Percentiles rank a stretch among this genome's conserved stretches.
phyloP scores from a whole-genome alignment of 257 asterid genomes.

The Anisodus tanguticus region DNA sequence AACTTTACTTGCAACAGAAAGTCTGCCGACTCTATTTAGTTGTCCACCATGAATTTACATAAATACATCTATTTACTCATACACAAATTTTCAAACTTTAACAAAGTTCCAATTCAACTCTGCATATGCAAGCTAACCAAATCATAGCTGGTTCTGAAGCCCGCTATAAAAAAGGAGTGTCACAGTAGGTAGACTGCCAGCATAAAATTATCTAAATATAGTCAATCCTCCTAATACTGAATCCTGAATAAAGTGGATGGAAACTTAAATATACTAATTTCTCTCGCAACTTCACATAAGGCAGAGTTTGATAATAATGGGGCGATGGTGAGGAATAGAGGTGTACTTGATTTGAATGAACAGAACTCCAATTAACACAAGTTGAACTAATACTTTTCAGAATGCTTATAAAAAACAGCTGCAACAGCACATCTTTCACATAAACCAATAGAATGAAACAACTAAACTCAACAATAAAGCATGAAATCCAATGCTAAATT shows the following conservation, averaged over 20 bases:
- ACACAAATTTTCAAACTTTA: neutral
- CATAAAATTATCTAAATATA: neutral
- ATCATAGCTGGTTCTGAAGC: neutral
- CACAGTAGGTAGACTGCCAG: neutral
- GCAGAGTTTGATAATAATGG: neutral
- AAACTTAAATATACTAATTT: neutral
- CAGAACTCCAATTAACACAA: neutral
- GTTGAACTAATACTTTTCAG: neutral
- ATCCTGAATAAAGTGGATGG: neutral
- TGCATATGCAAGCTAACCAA: neutral
- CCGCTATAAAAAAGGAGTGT: neutral
- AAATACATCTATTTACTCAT: neutral
- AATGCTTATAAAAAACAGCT: neutral
- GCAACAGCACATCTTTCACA: conserved; percentile 6
- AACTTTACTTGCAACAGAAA: neutral
- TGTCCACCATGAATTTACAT: neutral
- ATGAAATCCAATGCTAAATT: neutral
- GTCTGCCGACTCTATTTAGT: neutral
- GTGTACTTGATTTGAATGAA: neutral
- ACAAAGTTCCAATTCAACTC: neutral
- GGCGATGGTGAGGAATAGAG: neutral
- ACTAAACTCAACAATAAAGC: neutral
- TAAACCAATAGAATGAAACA: neutral
- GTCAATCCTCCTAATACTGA: neutral
- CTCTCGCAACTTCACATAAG: neutral